These are phyloP conservation scores for Xylaria sp. DNA, from an alignment of 495 filamentous ascomycete species.

Conservation along the genomic window DNA sequence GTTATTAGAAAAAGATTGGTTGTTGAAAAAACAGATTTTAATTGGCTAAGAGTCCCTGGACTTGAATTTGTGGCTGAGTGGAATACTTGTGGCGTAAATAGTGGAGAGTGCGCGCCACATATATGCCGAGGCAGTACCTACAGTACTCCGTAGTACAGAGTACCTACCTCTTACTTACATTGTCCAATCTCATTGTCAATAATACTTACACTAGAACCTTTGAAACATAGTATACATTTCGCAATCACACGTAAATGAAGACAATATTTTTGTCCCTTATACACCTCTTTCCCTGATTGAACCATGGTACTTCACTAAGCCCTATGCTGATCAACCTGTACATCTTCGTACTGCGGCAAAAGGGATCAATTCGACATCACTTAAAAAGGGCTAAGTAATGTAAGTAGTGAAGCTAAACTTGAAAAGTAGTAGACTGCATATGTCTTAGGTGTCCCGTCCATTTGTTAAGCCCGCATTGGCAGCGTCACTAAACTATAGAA, in stretches of 20 bases:
- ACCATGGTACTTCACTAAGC: not conserved
- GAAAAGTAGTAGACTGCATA: not conserved
- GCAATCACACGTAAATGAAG: not conserved
- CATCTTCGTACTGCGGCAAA: not conserved
- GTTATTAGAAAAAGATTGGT: slow-evolving; percentile 18
- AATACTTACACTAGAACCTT: not conserved
- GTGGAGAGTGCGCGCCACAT: too few species aligned
- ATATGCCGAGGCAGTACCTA: too few species aligned
- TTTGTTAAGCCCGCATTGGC: not conserved
- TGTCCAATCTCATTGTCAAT: not conserved
- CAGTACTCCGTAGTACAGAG: too few species aligned
- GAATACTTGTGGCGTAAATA: slow-evolving; percentile 3
- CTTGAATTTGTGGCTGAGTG: slow-evolving; percentile 13
- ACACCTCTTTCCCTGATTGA: not conserved
- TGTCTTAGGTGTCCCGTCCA: not conserved
- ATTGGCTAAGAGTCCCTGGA: slow-evolving; percentile 14
- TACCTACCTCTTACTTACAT: too few species aligned
- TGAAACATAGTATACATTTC: not conserved
- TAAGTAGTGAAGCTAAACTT: not conserved
- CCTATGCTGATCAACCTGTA: not conserved
- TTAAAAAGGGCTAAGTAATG: not conserved
- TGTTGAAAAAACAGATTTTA: slow-evolving; percentile 9
- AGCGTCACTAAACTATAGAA: not conserved
- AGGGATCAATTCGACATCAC: not conserved
- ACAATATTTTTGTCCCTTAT: not conserved